Conservation (phyloP, 83 land plant species). For the Thuja plicata region DNA sequence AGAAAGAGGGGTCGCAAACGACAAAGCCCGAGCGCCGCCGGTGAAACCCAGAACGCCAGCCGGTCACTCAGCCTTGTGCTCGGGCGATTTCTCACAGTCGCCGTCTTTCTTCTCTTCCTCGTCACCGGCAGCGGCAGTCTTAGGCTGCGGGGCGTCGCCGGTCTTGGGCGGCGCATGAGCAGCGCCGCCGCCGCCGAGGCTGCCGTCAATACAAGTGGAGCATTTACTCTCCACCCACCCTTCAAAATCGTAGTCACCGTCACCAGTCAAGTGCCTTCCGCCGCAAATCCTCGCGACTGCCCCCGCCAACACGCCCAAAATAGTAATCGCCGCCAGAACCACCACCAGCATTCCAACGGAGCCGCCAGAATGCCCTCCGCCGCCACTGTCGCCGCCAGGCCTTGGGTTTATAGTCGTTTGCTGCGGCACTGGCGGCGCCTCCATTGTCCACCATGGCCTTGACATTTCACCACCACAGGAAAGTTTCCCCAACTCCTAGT, state of each 20-base stretch:
- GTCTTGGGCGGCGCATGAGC: constrained; percentile 12
- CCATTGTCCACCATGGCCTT: constrained; percentile 16
- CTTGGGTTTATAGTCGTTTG: background rate
- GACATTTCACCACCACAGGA: background rate
- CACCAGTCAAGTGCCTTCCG: constrained; percentile 40
- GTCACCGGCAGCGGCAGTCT: background rate
- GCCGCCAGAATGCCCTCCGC: constrained; percentile 16
- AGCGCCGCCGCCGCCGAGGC: constrained; percentile 35
- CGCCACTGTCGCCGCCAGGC: background rate
- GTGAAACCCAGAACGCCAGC: background rate
- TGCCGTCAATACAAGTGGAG: constrained; percentile 57
- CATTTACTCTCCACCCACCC: constrained; percentile 65
- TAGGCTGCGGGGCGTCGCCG: background rate
- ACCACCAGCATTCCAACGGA: constrained; percentile 58
- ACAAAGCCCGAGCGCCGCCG: background rate
- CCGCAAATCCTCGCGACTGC: constrained; percentile 58
- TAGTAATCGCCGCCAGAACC: constrained; percentile 53
- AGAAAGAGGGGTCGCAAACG: background rate
- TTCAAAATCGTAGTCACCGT: constrained; percentile 46
- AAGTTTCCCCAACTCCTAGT: too few species aligned
- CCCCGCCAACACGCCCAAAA: constrained; percentile 53
- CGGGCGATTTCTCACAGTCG: background rate
- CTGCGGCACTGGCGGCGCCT: constrained; percentile 10
- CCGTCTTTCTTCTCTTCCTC: background rate
- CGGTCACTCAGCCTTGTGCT: background rate